phyloP scores from a whole-genome alignment of 2,329 filamentous ascomycete species.

The Fulvia fulva region DNA sequence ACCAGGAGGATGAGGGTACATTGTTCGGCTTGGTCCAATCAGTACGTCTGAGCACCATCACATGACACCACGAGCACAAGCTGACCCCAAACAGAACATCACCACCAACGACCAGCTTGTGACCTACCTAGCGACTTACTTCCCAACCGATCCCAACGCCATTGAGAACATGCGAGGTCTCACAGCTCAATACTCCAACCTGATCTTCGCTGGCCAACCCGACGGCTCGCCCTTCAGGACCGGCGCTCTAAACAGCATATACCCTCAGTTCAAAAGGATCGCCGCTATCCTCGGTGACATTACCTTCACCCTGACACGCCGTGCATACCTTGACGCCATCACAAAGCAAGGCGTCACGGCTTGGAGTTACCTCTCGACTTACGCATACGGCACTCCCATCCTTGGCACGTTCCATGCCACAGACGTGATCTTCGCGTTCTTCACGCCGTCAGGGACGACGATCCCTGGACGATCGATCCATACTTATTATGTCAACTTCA shows the following conservation, averaged over 20 bases:
- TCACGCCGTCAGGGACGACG: conserved; percentile 35
- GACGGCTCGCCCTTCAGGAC: conserved; percentile 71
- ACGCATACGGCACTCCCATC: conserved; percentile 66
- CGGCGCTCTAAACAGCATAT: conserved; percentile 63
- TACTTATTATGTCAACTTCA: conserved; percentile 67
- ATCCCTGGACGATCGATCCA: conserved; percentile 49
- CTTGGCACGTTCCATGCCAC: conserved; percentile 70
- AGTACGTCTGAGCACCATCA: not conserved
- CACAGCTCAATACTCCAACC: conserved; percentile 60
- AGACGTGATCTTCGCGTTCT: conserved; percentile 70
- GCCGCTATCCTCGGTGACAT: conserved; percentile 71
- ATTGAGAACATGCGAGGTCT: conserved; percentile 46
- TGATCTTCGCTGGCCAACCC: conserved; percentile 40
- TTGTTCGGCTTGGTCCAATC: conserved; percentile 31
- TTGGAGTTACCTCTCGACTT: conserved; percentile 73
- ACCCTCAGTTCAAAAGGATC: conserved; percentile 72
- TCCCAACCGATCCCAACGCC: conserved; percentile 46
- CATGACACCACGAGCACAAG: no score
- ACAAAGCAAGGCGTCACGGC: conserved; percentile 45
- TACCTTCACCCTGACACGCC: conserved; percentile 67
- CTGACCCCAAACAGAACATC: conserved; percentile 63
- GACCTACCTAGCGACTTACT: conserved; percentile 59
- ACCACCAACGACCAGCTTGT: conserved; percentile 57
- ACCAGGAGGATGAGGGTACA: conserved; percentile 67
- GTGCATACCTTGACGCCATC: conserved; percentile 63